Evolutionary conservation across 768 basidiomycete genomes (phyloP).

Genomic region (Gymnopilus dilepis): DNA sequence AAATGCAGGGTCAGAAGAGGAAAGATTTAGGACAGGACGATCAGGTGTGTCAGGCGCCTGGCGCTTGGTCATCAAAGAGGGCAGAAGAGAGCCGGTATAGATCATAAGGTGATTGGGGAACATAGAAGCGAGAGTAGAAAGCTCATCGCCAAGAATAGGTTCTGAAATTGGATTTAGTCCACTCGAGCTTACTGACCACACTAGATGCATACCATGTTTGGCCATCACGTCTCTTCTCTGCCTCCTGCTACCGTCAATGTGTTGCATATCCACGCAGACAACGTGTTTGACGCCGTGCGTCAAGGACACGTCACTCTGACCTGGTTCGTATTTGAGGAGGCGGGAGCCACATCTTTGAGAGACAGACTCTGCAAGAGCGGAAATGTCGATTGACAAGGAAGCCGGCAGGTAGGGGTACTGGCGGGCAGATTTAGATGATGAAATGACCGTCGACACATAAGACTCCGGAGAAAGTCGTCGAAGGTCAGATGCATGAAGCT

Average conservation of each 20-base stretch:
- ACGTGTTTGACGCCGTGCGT: slow-evolving; percentile 55
- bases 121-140: slow-evolving; percentile 50
- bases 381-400: slow-evolving; percentile 32
- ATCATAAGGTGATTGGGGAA: slow-evolving; percentile 72
- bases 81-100: slow-evolving; percentile 58
- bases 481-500: slow-evolving; percentile 83
- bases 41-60: slow-evolving; percentile 34
- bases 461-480: slow-evolving; percentile 55
- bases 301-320: slow-evolving; percentile 39
- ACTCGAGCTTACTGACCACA: neutral
- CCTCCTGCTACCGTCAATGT: slow-evolving; percentile 46
- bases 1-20: slow-evolving; percentile 21
- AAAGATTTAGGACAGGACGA: slow-evolving; percentile 32
- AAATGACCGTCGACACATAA: slow-evolving; percentile 53
- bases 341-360: slow-evolving; percentile 59
- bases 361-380: slow-evolving; percentile 47
- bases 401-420: slow-evolving; percentile 66
- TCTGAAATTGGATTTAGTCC: slow-evolving; percentile 37
- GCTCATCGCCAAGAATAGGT: slow-evolving; percentile 49
- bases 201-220: slow-evolving; percentile 54
- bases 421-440: slow-evolving; percentile 55
- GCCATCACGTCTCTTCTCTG: slow-evolving; percentile 53
- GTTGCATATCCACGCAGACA: slow-evolving; percentile 60
- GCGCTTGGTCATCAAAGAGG: slow-evolving; percentile 41
- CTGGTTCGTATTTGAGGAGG: slow-evolving; percentile 47